Evolutionary conservation across 768 basidiomycete genomes (phyloP).

Genomic region (Ramaria sp.): DNA sequence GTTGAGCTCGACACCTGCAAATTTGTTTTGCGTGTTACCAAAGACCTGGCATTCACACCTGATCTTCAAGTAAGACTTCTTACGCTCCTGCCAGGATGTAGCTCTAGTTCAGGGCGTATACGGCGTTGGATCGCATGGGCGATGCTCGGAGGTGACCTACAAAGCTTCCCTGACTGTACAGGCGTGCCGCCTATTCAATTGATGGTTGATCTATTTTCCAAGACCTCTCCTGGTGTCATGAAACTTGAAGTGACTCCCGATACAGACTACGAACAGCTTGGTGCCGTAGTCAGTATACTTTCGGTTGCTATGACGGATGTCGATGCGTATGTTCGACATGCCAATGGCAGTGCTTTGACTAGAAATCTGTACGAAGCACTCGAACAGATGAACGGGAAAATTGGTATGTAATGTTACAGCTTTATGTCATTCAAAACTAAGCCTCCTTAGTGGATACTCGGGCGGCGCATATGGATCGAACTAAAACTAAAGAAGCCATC

Average conservation of each 20-base stretch:
- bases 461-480: conserved; percentile 66
- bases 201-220: conserved; percentile 38
- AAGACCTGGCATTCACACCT: not conserved
- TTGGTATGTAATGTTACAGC: conserved; percentile 34
- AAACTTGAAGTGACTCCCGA: conserved; percentile 30
- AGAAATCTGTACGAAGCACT: conserved; percentile 24
- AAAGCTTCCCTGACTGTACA: not conserved
- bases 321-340: conserved; percentile 47
- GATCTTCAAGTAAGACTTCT: not conserved
- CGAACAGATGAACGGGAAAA: conserved; percentile 45
- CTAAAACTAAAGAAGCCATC: conserved; percentile 57
- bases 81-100: conserved; percentile 4
- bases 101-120: conserved; percentile 1
- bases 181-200: conserved; percentile 41
- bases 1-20: conserved; percentile 14
- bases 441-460: conserved; percentile 50
- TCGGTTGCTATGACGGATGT: conserved; percentile 48
- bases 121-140: conserved; percentile 42
- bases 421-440: too few species aligned
- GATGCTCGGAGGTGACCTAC: conserved; percentile 28
- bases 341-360: conserved; percentile 27
- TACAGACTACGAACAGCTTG: conserved; percentile 51
- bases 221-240: conserved; percentile 25
- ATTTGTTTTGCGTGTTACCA: not conserved
- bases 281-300: conserved; percentile 46